Percentiles rank a stretch among this genome's conserved stretches.
phyloP scores from a whole-genome alignment of 2,329 filamentous ascomycete species.

The Aspergillus phoenicis region DNA sequence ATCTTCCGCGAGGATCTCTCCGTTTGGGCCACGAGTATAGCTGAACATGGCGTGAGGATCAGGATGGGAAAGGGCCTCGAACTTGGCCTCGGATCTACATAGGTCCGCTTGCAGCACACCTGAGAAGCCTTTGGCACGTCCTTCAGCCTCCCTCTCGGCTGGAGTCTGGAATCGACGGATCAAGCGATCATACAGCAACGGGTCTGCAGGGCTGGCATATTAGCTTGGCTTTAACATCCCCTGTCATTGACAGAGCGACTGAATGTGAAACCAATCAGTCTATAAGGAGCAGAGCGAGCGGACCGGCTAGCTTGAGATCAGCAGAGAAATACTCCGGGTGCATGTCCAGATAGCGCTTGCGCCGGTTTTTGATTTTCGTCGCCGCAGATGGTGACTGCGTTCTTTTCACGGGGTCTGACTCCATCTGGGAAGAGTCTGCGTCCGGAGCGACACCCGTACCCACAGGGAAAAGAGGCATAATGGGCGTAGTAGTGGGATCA shows the following conservation, averaged over 20 bases:
- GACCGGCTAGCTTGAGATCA: constrained; percentile 64
- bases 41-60: constrained; percentile 54
- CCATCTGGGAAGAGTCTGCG: constrained; percentile 9
- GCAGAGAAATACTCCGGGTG: constrained; percentile 72
- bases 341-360: constrained; percentile 72
- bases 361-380: constrained; percentile 71
- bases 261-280: constrained; percentile 18
- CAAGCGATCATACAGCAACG: constrained; percentile 78
- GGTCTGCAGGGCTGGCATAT: constrained; percentile 56
- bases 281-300: constrained; percentile 35
- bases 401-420: constrained; percentile 6
- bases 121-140: constrained; percentile 73
- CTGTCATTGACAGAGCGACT: constrained; percentile 14
- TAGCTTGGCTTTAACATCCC: constrained; percentile 28
- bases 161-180: constrained; percentile 75
- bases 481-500: constrained; percentile 7
- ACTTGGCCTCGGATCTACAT: constrained; percentile 72
- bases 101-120: constrained; percentile 78
- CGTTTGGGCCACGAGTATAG: constrained; percentile 55
- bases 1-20: constrained; percentile 61
- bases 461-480: constrained; percentile 43
- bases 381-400: constrained; percentile 35
- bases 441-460: constrained; percentile 29
- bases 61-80: constrained; percentile 62
- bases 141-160: constrained; percentile 72